These are phyloP conservation scores for Tolypocladium endophyticum DNA, from an alignment of 2,329 filamentous ascomycete genomes.

Conservation along the genomic window DNA sequence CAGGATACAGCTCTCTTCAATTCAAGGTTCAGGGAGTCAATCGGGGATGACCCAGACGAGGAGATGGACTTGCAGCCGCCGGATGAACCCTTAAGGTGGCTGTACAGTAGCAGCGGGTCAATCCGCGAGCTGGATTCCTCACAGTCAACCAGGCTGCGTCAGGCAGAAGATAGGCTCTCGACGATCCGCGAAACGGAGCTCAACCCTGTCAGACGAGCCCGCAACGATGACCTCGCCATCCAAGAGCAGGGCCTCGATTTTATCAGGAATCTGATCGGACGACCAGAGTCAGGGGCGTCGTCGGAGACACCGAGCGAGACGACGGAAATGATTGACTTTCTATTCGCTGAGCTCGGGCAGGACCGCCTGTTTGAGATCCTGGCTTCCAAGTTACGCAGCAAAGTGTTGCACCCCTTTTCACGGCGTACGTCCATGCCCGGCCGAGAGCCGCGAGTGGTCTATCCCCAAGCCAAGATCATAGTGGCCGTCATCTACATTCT, in stretches of 20 bases:
- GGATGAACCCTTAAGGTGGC: conserved; percentile 31
- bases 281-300: conserved; percentile 36
- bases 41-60: conserved; percentile 38
- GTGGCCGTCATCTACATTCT: conserved; percentile 71
- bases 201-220: conserved; percentile 55
- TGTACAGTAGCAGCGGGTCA: conserved; percentile 19
- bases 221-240: conserved; percentile 70
- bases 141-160: conserved; percentile 32
- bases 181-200: conserved; percentile 54
- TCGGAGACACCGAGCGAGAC: conserved; percentile 40
- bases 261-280: conserved; percentile 78
- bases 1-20: conserved; percentile 40
- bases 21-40: conserved; percentile 16
- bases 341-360: conserved; percentile 67
- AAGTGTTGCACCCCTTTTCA: conserved; percentile 41
- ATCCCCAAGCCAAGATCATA: conserved; percentile 60
- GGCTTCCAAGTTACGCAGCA: conserved; percentile 62
- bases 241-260: conserved; percentile 89
- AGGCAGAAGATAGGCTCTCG: conserved; percentile 38
- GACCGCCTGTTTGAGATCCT: conserved; percentile 74
- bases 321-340: conserved; percentile 70
- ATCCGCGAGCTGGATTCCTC: conserved; percentile 21
- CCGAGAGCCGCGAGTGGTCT: conserved; percentile 38
- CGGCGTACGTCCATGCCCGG: conserved; percentile 24
- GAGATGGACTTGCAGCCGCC: conserved; percentile 46